Conservation (phyloP, 2,329 filamentous ascomycete species). For the Stromatinia cepivora region DNA sequence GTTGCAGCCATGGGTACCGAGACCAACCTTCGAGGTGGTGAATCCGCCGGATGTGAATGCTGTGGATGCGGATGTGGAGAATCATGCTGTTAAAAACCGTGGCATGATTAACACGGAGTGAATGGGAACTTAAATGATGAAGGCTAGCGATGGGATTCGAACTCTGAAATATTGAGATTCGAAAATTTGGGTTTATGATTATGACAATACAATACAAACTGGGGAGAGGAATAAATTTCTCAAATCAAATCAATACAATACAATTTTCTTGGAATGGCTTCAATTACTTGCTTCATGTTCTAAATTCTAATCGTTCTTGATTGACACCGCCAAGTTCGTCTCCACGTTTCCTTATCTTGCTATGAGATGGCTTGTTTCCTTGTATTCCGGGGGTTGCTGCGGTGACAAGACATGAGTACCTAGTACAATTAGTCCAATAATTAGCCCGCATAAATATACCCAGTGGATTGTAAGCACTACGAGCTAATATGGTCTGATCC, state of each 20-base stretch:
- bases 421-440: background rate
- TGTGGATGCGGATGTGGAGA: conserved; percentile 28
- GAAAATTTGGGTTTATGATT: background rate
- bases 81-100: conserved; percentile 24
- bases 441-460: background rate
- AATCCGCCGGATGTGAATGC: conserved; percentile 24
- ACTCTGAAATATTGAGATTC: conserved; percentile 7
- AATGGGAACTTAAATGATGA: background rate
- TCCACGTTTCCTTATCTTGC: conserved; percentile 13
- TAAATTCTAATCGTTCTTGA: background rate
- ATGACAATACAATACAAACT: background rate
- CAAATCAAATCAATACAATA: background rate
- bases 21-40: conserved; percentile 28
- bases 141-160: background rate
- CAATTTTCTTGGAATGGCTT: background rate
- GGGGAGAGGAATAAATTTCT: conserved; percentile 4
- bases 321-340: conserved; percentile 4
- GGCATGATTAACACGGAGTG: too few relatives aligned
- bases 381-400: background rate
- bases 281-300: background rate
- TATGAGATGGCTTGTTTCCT: background rate
- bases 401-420: background rate
- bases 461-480: background rate
- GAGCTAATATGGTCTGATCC: too few relatives aligned
- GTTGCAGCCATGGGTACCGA: conserved; percentile 24